These are phyloP conservation scores for Acanthamoeba lenticulata DNA, from an alignment of 208 protist genomes.

Conservation along the genomic window DNA sequence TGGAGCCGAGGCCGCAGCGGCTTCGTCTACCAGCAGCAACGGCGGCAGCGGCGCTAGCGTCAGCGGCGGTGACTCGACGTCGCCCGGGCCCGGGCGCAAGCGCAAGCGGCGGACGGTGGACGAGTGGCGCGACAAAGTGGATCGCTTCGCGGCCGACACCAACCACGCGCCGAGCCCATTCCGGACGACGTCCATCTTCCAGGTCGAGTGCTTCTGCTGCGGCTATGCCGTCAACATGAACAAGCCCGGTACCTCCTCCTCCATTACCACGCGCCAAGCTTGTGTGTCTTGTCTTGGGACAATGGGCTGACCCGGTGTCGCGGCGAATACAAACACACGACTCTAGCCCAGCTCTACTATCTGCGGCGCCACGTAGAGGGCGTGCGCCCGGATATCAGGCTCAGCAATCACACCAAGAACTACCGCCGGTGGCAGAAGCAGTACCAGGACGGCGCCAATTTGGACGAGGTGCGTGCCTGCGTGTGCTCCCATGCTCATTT, in stretches of 20 bases:
- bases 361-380: not conserved
- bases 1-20: not conserved
- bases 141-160: not conserved
- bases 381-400: not conserved
- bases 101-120: not conserved
- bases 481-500: not conserved
- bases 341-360: conserved; percentile 24
- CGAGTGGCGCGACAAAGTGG: conserved; percentile 4
- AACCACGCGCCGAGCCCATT: not conserved
- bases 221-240: conserved; percentile 53
- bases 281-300: no score
- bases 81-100: not conserved
- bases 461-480: not conserved
- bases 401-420: conserved; percentile 23
- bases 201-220: conserved; percentile 46
- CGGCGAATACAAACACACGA: not conserved
- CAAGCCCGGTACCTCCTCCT: not conserved
- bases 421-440: not conserved
- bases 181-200: not conserved
- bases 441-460: not conserved
- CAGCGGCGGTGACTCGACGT: not conserved
- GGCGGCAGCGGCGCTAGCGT: not conserved
- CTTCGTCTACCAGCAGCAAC: not conserved
- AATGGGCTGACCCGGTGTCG: no score
- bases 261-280: not conserved